Base-by-base conservation (phyloP, 2,329 filamentous ascomycete genomes). In the Pseudocercospora vitis region DNA sequence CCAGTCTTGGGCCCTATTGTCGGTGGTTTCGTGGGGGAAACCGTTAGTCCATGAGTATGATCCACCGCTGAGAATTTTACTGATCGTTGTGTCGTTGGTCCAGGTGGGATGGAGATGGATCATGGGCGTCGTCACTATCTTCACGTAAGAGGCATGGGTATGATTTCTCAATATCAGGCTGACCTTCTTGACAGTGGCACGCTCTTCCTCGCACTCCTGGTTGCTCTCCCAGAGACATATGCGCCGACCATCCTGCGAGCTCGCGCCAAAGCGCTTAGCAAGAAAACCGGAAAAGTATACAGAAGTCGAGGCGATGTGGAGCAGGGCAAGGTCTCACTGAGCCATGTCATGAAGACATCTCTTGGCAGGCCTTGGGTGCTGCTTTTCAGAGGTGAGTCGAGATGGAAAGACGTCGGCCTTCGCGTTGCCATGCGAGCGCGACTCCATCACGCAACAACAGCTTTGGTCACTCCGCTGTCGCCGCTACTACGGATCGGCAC, bases 51-150 rank as follows among this genome's bases (percentile, higher is more conserved):
- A n/a, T n/a, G n/a, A n/a, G n/a, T n/a, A n/a, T n/a, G n/a, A n/a
- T n/a, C n/a, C n/a, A n/a, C n/a, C n/a, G n/a, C n/a, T n/a, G 31
- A 33, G 11, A 33, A n/a, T n/a, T 33, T 3, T 33, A 14, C 31
- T 33, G 9, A 33, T 14, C 31, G 9, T 3, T n/a, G 31, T 33
- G 2, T n/a, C n/a, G n/a, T n/a, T n/a, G n/a, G n/a, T n/a, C n/a
- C n/a, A n/a, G 2, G 75, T 75, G 3, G 83, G 53, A 31, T 88
- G 85, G 85, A 76, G 81, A 59, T 88, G 85, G 85, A 78, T 87
- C 23, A 74, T 81, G 69, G 82, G 81, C 2, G 68, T 86, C 49
- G 75, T 82, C 68, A 74, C 79, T 49, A 81, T 81, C 54, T 44
- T 44, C 39, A 44, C 39, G 39, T 44, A 23, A 44, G 39, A n/a